Evolutionary conservation across 2,329 filamentous ascomycete genomes (phyloP), one percentile per base, ranked within the genome.

Genomic region (Cadophora sp.): DNA sequence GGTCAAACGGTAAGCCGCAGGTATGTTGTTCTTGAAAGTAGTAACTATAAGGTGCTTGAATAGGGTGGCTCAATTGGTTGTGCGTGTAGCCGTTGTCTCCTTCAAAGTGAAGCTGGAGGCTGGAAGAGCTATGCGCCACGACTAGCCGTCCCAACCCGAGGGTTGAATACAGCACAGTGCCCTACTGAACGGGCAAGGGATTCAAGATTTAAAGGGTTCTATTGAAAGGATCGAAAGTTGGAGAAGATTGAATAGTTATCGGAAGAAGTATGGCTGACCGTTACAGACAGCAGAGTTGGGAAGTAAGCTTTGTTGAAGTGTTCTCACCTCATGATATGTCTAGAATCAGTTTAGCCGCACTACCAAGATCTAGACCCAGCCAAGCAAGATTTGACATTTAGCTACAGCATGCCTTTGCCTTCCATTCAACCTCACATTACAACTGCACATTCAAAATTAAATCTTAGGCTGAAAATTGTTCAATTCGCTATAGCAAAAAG

Each of bases 281-380:
- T 18, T 36, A 14, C 18, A 24, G 48, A 30, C 41, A 20, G 22
- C 22, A 30, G 22, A 41, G 8, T 18, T 33, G 47, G 47, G 36
- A 61, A 30, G 47, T 43, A 65, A 65, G 30, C 43, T 59, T 30
- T 20, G 51, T 53, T 58, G 39, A 51, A 9, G 20, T 43, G 48
- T 50, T 56, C 61, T 58, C 36, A 43, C 20, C 33, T 61, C 51
- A 66, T 60, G 62, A 65, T 68, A 58, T 69, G 67, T 62, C 67
- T 66, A 65, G 60, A 67, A 60, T 5, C 4, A 56, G 18, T 51
- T 27, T 45, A 47, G 61, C 59, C 59, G 33, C 47, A 47, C n/a
- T 41, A 20, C 39, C 39, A 56, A 36, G 33, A 55, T 58, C 55
- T 48, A 60, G 18, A 36, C 27, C 55, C 24, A 33, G 53, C 62